Conservation (phyloP, 2,329 filamentous ascomycete genomes). For the Passalora sequoiae region DNA sequence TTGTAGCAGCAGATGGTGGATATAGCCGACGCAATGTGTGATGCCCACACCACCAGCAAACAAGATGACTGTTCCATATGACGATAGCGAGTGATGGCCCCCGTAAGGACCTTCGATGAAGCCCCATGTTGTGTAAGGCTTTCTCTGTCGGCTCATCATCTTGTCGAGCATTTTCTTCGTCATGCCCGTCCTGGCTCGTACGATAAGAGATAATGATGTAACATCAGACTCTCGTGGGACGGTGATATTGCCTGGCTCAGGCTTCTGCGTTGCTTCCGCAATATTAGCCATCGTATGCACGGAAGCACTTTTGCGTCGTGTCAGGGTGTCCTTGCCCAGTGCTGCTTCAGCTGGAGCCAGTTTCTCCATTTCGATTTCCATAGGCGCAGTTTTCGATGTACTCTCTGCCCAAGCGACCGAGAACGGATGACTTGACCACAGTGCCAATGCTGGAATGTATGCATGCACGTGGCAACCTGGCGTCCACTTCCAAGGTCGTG, state of each 20-base stretch:
- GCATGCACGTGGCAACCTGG: constrained; percentile 58
- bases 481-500: constrained; percentile 47
- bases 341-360: constrained; percentile 18
- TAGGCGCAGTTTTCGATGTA: constrained; percentile 19
- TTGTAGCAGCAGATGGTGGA: constrained; percentile 65
- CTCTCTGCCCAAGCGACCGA: constrained; percentile 46
- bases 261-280: constrained; percentile 16
- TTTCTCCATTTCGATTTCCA: constrained; percentile 35
- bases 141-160: constrained; percentile 57
- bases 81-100: constrained; percentile 63
- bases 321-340: not conserved
- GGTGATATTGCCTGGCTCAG: constrained; percentile 19
- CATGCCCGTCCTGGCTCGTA: constrained; percentile 68
- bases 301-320: constrained; percentile 9
- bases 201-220: constrained; percentile 61
- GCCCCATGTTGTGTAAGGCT: constrained; percentile 59
- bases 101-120: constrained; percentile 73
- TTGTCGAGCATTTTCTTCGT: constrained; percentile 65
- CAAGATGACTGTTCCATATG: constrained; percentile 72
- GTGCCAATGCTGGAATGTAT: constrained; percentile 49
- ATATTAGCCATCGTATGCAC: constrained; percentile 16
- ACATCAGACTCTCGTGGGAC: constrained; percentile 31
- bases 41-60: constrained; percentile 79
- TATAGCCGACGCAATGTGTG: constrained; percentile 71
- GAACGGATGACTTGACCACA: constrained; percentile 46